phyloP scores from a whole-genome alignment of 192 early-diverging fungal genomes.

The Coemansia sp. region DNA sequence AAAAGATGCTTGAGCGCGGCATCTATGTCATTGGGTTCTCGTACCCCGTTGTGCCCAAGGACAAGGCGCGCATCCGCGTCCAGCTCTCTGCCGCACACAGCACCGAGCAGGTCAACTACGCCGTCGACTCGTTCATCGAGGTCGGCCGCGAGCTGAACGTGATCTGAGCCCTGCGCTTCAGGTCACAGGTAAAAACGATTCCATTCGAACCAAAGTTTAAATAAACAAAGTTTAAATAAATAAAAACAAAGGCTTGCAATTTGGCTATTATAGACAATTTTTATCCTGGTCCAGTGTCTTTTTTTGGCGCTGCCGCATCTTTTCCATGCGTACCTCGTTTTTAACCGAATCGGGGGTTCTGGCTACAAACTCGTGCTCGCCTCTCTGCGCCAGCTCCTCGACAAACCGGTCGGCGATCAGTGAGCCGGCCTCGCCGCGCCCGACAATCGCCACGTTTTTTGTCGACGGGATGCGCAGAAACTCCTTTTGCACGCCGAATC shows the following conservation, averaged over 20 bases:
- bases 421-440: conserved; percentile 31
- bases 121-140: conserved; percentile 55
- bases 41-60: conserved; percentile 59
- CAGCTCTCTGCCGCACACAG: conserved; percentile 57
- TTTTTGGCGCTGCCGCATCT: conserved; percentile 14
- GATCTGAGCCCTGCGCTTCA: conserved; percentile 12
- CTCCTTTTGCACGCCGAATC: conserved; percentile 62
- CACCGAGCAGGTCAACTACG: conserved; percentile 51
- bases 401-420: background rate
- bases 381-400: conserved; percentile 6
- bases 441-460: conserved; percentile 72
- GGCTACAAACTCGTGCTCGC: conserved; percentile 26
- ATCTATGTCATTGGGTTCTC: conserved; percentile 61
- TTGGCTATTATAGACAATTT: no score
- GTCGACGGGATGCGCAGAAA: conserved; percentile 76
- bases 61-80: conserved; percentile 57
- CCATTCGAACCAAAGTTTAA: no score
- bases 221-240: background rate
- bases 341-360: conserved; percentile 44
- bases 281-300: background rate
- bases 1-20: conserved; percentile 53
- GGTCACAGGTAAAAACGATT: no score
- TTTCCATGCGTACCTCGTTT: conserved; percentile 33
- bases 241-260: background rate
- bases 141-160: conserved; percentile 48